phyloP scores from a whole-genome alignment of 345 rosid species.

The Sonneratia alba region DNA sequence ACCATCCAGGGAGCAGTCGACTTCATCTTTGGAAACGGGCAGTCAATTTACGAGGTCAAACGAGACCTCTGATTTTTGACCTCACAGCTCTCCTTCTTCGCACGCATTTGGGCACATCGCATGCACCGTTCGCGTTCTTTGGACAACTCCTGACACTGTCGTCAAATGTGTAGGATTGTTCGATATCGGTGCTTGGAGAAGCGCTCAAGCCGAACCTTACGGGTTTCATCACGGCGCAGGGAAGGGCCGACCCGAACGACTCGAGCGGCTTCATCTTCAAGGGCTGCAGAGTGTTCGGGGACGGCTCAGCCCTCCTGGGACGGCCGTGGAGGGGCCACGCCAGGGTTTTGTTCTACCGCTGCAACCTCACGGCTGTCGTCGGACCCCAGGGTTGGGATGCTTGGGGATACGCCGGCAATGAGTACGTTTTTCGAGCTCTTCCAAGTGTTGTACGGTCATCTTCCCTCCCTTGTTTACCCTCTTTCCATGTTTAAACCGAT shows the following conservation, averaged over 20 bases:
- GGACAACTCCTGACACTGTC: too few species aligned
- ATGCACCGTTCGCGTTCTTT: too few species aligned
- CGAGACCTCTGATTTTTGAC: not conserved
- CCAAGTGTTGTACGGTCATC: too few species aligned
- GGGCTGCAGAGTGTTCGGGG: conserved; percentile 31
- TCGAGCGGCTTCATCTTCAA: conserved; percentile 49
- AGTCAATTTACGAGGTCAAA: conserved; percentile 64
- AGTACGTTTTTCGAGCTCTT: conserved; percentile 16
- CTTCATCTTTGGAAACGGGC: conserved; percentile 73
- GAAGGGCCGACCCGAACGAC: conserved; percentile 27
- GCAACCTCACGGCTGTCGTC: conserved; percentile 20
- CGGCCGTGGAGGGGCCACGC: conserved; percentile 53
- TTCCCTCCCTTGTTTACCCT: too few species aligned
- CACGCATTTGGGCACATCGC: too few species aligned
- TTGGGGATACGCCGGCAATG: conserved; percentile 25
- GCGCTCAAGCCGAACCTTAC: conserved; percentile 16
- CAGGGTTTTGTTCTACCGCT: conserved; percentile 39
- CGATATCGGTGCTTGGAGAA: conserved; percentile 35
- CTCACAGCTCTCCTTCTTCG: too few species aligned
- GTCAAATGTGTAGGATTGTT: conserved; percentile 27
- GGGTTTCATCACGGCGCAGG: conserved; percentile 59
- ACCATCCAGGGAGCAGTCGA: conserved; percentile 74
- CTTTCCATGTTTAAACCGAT: too few species aligned
- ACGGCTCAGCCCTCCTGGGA: conserved; percentile 29
- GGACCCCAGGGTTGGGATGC: conserved; percentile 39